Evolutionary conservation across 352 stramenopile genomes (phyloP), one percentile per base, ranked within the genome.

Genomic region (Plasmopara muralis): DNA sequence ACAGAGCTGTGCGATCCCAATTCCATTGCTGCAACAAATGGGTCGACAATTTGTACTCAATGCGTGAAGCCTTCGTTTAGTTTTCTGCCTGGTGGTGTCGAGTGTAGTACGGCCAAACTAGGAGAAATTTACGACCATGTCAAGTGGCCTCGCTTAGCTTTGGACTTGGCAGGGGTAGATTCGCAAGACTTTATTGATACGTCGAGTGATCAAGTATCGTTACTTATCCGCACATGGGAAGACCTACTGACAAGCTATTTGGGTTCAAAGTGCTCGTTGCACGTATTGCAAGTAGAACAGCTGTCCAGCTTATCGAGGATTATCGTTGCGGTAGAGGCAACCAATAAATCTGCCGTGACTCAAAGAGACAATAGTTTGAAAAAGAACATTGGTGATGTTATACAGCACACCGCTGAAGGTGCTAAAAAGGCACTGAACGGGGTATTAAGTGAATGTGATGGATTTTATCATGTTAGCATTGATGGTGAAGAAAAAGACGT

Each of bases 81-180:
- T 25, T 58, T 77, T 16, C 34, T 81, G 15, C 54, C 62, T 46
- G 70, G 70, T 25, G 59, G 58, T 5, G 20, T 37, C 12, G 34
- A 51, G 13, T 86, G 75, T 45, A 55, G 50, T 13, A 3, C 47
- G 37, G 54, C 71, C 5, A 51, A 47, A 5, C 31, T 45, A 42
- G 75, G 75, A 20, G 70, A 84, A 47, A 57, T 83, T 9, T 63
- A 77, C 40, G 68, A 84, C 25, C 31, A 53, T 6, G 59, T 81
- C 28, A 35, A 63, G 31, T 78, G 69, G 69, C 57, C 58, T 51
- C 52, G 55, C 1, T 50, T 70, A 16, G 35, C 40, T 34, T 55
- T 77, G 25, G 39, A 52, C 9, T 43, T 77, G 14, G 38, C 38
- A 4, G 62, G 62, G 38, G 14, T 70, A 30, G 52, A 56, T 5